phyloP scores from a whole-genome alignment of 2,329 filamentous ascomycete species.

The Tolypocladium ovalisporum region DNA sequence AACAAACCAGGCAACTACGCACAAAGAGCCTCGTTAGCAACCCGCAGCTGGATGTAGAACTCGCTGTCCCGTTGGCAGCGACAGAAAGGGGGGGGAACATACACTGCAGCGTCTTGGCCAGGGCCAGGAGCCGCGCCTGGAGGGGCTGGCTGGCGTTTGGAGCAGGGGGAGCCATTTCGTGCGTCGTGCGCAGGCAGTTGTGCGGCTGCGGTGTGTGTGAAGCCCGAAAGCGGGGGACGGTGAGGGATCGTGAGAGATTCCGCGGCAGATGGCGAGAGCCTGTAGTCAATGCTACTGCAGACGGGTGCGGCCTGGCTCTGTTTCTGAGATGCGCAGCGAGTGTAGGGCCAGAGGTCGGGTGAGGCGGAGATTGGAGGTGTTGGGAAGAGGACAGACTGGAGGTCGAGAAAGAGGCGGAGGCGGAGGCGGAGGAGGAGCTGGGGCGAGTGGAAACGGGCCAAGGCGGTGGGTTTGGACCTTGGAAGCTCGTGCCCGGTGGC shows the following conservation, averaged over 20 bases:
- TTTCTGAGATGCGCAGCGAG: neutral
- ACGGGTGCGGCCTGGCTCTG: no score
- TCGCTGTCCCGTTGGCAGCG: neutral
- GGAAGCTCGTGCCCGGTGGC: neutral
- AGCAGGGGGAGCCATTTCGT: constrained; percentile 43
- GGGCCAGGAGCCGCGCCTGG: constrained; percentile 59
- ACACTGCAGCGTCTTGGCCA: constrained; percentile 92
- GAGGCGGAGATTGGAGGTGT: neutral
- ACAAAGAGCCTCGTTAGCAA: constrained; percentile 19
- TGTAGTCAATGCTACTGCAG: neutral
- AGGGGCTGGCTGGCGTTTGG: constrained; percentile 60
- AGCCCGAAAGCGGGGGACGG: neutral
- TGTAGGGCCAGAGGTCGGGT: no score
- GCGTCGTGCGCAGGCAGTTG: neutral
- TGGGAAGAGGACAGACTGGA: neutral
- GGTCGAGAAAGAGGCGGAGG: neutral
- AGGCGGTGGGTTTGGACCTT: neutral
- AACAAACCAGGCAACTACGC: constrained; percentile 65
- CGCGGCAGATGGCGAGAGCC: neutral
- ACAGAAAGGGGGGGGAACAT: constrained; percentile 30
- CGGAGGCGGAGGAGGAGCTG: neutral
- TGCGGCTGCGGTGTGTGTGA: neutral
- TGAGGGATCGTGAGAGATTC: neutral
- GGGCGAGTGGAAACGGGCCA: neutral
- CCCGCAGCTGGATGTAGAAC: neutral